Evolutionary conservation across 345 rosid genomes (phyloP).

Genomic region (Aquilaria sinensis): DNA sequence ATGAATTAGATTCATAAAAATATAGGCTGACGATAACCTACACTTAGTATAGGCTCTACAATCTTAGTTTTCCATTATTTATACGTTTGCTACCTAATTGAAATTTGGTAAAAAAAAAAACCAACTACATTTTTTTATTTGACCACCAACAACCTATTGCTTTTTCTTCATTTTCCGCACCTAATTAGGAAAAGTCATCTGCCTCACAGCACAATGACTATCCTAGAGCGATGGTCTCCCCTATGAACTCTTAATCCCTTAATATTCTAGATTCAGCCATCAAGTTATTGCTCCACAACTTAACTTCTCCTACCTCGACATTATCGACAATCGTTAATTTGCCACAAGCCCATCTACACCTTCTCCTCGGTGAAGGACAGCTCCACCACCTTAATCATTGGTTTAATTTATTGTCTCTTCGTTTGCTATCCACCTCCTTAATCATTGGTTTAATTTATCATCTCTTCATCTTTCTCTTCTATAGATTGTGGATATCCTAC

Average conservation of each 20-base stretch:
- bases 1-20: no score
- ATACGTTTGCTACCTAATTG: no score
- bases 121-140: no score
- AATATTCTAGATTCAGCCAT: conserved; percentile 73
- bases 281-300: conserved; percentile 73
- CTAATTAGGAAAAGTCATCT: no score
- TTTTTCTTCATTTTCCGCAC: no score
- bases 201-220: no score
- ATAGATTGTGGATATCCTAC: conserved; percentile 33
- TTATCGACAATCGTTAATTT: conserved; percentile 52
- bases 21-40: no score
- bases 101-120: no score
- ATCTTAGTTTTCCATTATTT: no score
- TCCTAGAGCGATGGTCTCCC: conserved; percentile 17
- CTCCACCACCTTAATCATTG: conserved; percentile 4
- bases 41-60: no score
- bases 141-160: no score
- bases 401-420: no score
- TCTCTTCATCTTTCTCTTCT: conserved; percentile 37
- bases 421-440: conserved; percentile 5
- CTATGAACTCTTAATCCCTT: conserved; percentile 57
- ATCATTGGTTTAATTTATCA: conserved; percentile 23
- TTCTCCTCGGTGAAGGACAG: conserved; percentile 20
- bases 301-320: conserved; percentile 90
- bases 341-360: conserved; percentile 25